A percentile compares a stretch with the other conserved stretches of the same genome.
phyloP scores from a whole-genome alignment of 2,329 filamentous ascomycete genomes.

The Cyphellophora attinorum region DNA sequence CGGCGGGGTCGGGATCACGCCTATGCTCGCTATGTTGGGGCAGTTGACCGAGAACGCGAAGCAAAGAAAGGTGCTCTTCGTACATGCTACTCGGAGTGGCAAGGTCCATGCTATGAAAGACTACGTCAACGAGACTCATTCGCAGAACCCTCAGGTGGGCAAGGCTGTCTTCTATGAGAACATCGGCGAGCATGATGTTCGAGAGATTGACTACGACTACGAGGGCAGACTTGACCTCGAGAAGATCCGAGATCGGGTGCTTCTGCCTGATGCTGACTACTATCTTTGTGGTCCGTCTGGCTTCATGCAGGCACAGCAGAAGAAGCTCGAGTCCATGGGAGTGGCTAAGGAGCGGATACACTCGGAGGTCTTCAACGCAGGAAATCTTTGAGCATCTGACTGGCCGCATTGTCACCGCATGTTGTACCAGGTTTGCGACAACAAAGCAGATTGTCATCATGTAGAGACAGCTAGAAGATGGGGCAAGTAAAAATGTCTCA shows the following conservation, averaged over 20 bases:
- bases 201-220: slow-evolving; percentile 50
- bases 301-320: slow-evolving; percentile 50
- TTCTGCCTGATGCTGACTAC: slow-evolving; percentile 53
- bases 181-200: slow-evolving; percentile 29
- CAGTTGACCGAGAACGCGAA: slow-evolving; percentile 20
- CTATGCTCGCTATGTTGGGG: slow-evolving; percentile 53
- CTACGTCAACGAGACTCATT: slow-evolving; percentile 9
- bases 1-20: slow-evolving; percentile 51
- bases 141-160: slow-evolving; percentile 10
- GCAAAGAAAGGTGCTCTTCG: slow-evolving; percentile 13
- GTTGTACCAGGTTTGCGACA: too few relatives aligned
- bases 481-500: too few relatives aligned
- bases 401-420: too few relatives aligned
- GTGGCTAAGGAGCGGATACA: slow-evolving; percentile 18
- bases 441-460: too few relatives aligned
- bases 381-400: slow-evolving; percentile 2
- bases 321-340: slow-evolving; percentile 16
- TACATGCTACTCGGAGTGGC: slow-evolving; percentile 15
- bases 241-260: slow-evolving; percentile 40
- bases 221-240: slow-evolving; percentile 50
- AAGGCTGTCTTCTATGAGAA: slow-evolving; percentile 8
- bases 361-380: slow-evolving; percentile 21
- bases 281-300: slow-evolving; percentile 60
- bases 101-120: slow-evolving; percentile 17
- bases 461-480: too few relatives aligned